Evolutionary conservation across 805 yeast genomes (phyloP).

Genomic region (Alloascoidea hylecoeti): DNA sequence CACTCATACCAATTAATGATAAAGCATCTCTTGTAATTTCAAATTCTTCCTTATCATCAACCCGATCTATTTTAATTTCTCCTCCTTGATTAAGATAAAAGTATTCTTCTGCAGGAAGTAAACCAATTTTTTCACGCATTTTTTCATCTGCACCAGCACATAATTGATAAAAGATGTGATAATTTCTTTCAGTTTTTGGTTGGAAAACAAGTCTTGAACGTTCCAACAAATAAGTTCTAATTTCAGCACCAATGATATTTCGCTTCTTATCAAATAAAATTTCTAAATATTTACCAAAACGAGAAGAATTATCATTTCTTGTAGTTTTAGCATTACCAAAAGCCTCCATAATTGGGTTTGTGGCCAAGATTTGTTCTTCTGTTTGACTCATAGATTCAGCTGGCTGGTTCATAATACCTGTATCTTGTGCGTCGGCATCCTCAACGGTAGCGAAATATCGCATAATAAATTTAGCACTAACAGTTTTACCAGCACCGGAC

Average conservation of each 20-base stretch:
- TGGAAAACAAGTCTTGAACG: constrained; percentile 92
- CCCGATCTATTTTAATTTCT: constrained; percentile 46
- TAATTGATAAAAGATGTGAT: constrained; percentile 88
- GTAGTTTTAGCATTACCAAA: constrained; percentile 98
- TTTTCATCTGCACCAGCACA: constrained; percentile 49
- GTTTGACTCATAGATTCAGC: constrained; percentile 68
- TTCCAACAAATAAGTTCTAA: constrained; percentile 85
- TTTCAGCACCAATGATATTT: constrained; percentile 85
- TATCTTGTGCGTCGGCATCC: constrained; percentile 16
- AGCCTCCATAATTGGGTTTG: constrained; percentile 95
- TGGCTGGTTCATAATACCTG: constrained; percentile 10
- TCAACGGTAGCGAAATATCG: constrained; percentile 95
- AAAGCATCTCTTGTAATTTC: constrained; percentile 65
- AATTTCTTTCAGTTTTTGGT: constrained; percentile 82
- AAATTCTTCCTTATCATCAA: constrained; percentile 77
- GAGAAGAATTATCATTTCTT: constrained; percentile 92
- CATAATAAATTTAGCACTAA: constrained; percentile 94
- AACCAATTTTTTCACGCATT: constrained; percentile 41
- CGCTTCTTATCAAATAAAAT: constrained; percentile 66
- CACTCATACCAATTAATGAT: constrained; percentile 58
- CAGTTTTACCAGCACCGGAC: constrained; percentile 98
- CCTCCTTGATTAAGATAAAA: constrained; percentile 88
- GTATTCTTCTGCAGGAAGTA: constrained; percentile 54
- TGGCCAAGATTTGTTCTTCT: constrained; percentile 89
- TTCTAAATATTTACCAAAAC: constrained; percentile 94